phyloP scores from a whole-genome alignment of 371 early-diverging fungal genomes.

The Syncephalastrum monosporum region DNA sequence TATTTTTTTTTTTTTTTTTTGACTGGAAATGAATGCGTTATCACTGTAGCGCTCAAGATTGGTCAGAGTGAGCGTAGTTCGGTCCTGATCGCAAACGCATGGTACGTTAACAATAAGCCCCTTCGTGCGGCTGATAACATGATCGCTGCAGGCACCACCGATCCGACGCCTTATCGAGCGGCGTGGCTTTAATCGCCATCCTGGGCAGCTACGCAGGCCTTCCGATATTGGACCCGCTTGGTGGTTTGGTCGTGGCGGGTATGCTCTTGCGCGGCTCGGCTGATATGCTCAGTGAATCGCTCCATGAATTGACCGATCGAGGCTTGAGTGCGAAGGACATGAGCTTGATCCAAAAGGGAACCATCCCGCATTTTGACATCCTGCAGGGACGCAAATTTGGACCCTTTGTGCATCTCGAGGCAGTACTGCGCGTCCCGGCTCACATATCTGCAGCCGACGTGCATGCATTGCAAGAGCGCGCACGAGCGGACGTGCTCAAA shows the following conservation, averaged over 20 bases:
- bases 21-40: no score
- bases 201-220: conserved; percentile 62
- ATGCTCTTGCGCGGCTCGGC: conserved; percentile 60
- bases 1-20: no score
- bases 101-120: conserved; percentile 27
- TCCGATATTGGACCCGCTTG: conserved; percentile 67
- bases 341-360: no score
- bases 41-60: conserved; percentile 56
- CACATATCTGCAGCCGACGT: no score
- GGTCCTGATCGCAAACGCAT: conserved; percentile 73
- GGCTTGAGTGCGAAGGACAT: conserved; percentile 16
- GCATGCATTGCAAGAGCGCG: no score
- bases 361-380: no score
- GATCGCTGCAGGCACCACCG: conserved; percentile 61
- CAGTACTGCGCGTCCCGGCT: no score
- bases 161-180: conserved; percentile 65
- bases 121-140: not conserved
- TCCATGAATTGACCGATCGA: conserved; percentile 49
- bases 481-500: no score
- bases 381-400: no score
- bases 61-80: conserved; percentile 58
- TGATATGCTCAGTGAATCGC: conserved; percentile 39
- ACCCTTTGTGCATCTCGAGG: no score
- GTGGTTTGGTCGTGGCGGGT: conserved; percentile 61
- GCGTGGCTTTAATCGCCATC: conserved; percentile 64